Conservation (phyloP, 2,329 filamentous ascomycete species). For the Meredithiella fracta region DNA sequence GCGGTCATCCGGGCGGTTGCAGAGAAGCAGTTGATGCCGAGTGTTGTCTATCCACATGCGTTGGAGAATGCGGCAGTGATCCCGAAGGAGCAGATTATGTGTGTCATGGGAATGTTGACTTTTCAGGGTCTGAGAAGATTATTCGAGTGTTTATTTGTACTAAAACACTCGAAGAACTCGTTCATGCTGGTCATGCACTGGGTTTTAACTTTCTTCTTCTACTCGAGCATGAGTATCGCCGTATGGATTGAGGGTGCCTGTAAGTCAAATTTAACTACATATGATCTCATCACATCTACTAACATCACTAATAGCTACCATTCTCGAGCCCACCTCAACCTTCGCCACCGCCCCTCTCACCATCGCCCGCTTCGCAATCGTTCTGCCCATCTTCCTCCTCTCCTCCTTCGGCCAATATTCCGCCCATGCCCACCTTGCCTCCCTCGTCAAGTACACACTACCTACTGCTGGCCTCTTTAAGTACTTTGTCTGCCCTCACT, state of each 20-base stretch:
- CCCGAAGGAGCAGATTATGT: slow-evolving; percentile 42
- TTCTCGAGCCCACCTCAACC: slow-evolving; percentile 16
- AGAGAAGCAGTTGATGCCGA: slow-evolving; percentile 21
- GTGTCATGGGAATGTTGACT: slow-evolving; percentile 57
- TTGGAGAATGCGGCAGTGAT: slow-evolving; percentile 26
- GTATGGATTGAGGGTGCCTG: slow-evolving; percentile 73
- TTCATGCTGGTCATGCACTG: slow-evolving; percentile 80
- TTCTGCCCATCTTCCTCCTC: slow-evolving; percentile 47
- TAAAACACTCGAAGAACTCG: slow-evolving; percentile 47
- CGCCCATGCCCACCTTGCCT: slow-evolving; percentile 53
- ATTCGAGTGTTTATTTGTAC: slow-evolving; percentile 53
- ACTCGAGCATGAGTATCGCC: slow-evolving; percentile 53
- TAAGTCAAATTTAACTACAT: slow-evolving; percentile 25
- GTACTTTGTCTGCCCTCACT: slow-evolving; percentile 69
- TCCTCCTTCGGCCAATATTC: slow-evolving; percentile 60
- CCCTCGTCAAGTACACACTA: slow-evolving; percentile 66
- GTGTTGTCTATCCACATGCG: slow-evolving; percentile 6
- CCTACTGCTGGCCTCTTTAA: slow-evolving; percentile 58
- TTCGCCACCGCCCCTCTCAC: background rate
- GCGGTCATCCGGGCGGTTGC: slow-evolving; percentile 32
- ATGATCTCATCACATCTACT: background rate
- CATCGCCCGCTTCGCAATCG: slow-evolving; percentile 21
- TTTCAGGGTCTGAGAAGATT: slow-evolving; percentile 61
- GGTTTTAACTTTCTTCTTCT: slow-evolving; percentile 62
- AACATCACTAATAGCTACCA: slow-evolving; percentile 19